Evolutionary conservation across 2,329 filamentous ascomycete genomes (phyloP).

Genomic region (Aspergillus sp.): DNA sequence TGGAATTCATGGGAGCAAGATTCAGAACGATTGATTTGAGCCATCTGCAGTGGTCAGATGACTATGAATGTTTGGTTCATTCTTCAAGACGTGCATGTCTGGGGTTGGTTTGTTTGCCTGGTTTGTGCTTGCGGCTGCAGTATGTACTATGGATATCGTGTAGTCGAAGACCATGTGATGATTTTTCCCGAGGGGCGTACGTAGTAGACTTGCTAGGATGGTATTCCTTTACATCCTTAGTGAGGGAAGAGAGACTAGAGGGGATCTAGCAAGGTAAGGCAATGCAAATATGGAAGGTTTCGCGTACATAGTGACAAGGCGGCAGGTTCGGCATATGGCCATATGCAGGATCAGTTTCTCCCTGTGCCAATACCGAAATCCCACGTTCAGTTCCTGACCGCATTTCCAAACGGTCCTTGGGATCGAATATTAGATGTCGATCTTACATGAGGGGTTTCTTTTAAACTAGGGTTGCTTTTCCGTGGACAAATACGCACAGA

Average conservation of each 20-base stretch:
- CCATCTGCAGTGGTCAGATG: not conserved
- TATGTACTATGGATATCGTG: not conserved
- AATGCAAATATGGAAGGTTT: constrained; percentile 2
- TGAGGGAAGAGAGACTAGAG: not conserved
- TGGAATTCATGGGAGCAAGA: too few relatives aligned
- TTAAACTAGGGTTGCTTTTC: not conserved
- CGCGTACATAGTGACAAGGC: not conserved
- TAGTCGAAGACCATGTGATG: not conserved
- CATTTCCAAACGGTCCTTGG: not conserved
- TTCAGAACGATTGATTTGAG: not conserved
- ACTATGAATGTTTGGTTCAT: not conserved
- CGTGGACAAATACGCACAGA: not conserved
- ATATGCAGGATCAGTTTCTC: not conserved
- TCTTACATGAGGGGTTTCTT: not conserved
- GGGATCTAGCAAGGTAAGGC: not conserved
- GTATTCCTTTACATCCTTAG: not conserved
- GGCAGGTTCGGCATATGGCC: not conserved
- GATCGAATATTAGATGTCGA: not conserved
- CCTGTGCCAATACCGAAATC: not conserved
- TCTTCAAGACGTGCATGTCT: not conserved
- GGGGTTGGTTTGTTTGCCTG: not conserved
- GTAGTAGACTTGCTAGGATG: not conserved
- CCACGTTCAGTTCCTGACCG: constrained; percentile 7
- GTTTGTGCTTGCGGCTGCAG: not conserved
- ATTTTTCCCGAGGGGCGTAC: not conserved